Base-by-base conservation (phyloP, 768 basidiomycete genomes). In the Asterophora lycoperdoides region DNA sequence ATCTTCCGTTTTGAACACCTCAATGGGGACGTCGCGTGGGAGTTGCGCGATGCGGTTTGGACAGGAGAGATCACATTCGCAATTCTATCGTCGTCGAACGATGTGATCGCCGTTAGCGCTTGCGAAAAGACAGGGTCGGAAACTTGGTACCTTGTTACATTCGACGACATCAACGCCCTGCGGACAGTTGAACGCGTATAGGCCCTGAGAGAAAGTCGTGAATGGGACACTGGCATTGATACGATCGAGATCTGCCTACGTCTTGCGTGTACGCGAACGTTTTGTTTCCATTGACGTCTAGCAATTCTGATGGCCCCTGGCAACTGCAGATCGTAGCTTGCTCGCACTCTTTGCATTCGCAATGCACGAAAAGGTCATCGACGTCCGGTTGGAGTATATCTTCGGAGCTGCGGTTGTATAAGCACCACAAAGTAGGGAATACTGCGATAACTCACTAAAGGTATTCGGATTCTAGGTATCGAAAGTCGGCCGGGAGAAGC, bases 1-100 rank as follows among this genome's bases (percentile, higher is more conserved):
- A 15, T 66, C 58, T 4, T 46, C 32, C 0, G 85, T 87, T 53
- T 83, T 78, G 72, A 86, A 86, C n/a, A 88, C 63, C 53, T 86
- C 78, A 8, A 88, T 69, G 2, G 76, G 69, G 9, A 81, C 53
- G 38, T 78, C 67, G 20, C 86, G 74, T 6, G 83, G 77, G 20
- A 52, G 64, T 52, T 87, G 86, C 2, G 77, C 78, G 6, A 85
- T 77, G 17, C 84, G 78, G 55, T 86, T 87, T 2, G 55, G 64
- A 55, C 85, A 88, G 3, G 44, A 54, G 8, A 34, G 41, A 28
- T 55, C 59, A 49, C 83, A 85, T 6, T 38, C 42, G 46, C 83
- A 84, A 20, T 63, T 58, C 77, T 79, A 54, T 40, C 9, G n/a
- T n/a, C n/a, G n/a, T n/a, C n/a, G n/a, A n/a, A n/a, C n/a, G 28